Evolutionary conservation across 2,329 filamentous ascomycete species (phyloP), one percentile per base, ranked within the genome.

Genomic region (Trichoderma citrinoviride): DNA sequence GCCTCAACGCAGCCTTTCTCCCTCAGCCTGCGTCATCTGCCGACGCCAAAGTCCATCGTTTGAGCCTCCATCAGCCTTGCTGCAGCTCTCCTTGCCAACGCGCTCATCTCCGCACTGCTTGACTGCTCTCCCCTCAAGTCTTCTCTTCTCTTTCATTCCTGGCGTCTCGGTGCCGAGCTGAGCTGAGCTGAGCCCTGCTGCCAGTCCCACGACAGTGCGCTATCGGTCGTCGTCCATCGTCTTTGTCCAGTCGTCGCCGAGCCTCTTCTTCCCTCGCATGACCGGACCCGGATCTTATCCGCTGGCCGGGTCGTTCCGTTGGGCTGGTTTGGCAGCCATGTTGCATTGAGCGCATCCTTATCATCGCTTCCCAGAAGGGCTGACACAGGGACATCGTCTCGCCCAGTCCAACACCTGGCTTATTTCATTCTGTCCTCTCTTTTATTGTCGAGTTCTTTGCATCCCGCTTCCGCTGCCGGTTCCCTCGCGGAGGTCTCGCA

Each of bases 251-350:
- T 33, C 43, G 5, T 63, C 61, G 61, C 52, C 61, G 50, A 49
- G 41, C 27, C 60, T 46, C 29, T 47, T 46, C 50, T 49, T 40
- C 53, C 33, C 33, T 49, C 54, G 61, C 61, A 64, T 64, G 61
- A 50, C 23, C 44, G 61, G 33, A 25, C 37, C 53, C 53, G 61
- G 25, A 44, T 58, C 53, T 37, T 40, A 27, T 52, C 61, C 53
- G 33, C 21, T 64, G 61, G 61, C 53, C 44, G 41, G 61, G 44
- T 64, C 54, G 37, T 64, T 57, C 44, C 37, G 25, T 57, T 10
- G 53, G 53, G 53, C 61, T 64, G 43, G 29, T 58, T 56, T 50
- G 53, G 29, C 54, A 33, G 61, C 50, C 61, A 64, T 64, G 61
- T 57, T 46, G 46, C 37, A 64, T 52, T 64, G 53, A 64, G 43